Base-by-base conservation (phyloP, 1,284 basidiomycete species). In the Coniferiporia weirii region DNA sequence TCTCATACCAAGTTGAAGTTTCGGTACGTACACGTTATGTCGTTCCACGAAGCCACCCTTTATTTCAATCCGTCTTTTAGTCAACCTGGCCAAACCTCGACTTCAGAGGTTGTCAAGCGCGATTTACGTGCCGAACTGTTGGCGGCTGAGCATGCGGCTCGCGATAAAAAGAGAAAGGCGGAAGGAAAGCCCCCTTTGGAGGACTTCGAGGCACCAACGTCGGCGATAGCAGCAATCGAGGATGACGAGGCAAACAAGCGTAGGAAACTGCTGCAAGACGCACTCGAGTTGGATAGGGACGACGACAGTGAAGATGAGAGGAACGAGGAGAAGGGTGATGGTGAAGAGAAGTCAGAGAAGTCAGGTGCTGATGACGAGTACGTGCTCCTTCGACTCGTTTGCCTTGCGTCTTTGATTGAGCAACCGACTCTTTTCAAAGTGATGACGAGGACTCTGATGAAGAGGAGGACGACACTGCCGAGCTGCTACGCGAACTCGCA, bases 1-100 rank as follows among this genome's bases (percentile, higher is more conserved):
- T 80, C 91, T 3, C 91, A 97, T 71, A 98, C 94, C 1, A 95
- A 95, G 74, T 87, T 98, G 64, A 98, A 98, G 78, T 98, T 97
- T 75, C 85, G 95, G 84, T 91, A 64, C 54, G 65, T 63, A 38
- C 20, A 35, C 35, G 13, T 51, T 52, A 46, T 35, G 13, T 35
- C 9, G 36, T 36, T 43, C 13, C 38, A 15, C 8, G 15, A 12
- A 15, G 38, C 15, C 38, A 40, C 8, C 8, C 38, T 9, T 40
- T 4, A 40, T 40, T 36, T 52, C 15, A 48, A 44, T 57, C 10
- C 50, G 36, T 40, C 15, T 7, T 40, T 7, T 63, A 89, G 89
- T 40, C 91, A 95, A 77, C 82, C 87, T 1, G 93, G 93, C 4
- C 93, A 95, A 72, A 93, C 90, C 0, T 86, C 87, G 1, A 70